Base-by-base conservation (phyloP, 495 filamentous ascomycete species). In the Penicillium argentinense region DNA sequence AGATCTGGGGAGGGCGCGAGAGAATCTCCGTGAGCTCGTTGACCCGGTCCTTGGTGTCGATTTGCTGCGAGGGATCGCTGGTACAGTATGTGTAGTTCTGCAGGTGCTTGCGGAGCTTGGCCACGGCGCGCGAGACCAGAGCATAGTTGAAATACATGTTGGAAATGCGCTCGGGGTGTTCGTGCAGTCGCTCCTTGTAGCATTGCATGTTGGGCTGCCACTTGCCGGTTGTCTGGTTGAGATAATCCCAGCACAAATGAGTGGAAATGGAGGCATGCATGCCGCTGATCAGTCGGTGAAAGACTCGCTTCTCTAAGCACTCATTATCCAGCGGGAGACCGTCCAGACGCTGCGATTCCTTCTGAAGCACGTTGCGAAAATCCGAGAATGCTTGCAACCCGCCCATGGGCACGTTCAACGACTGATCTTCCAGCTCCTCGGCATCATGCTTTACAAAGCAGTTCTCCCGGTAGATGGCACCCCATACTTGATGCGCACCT, bases 61-160 rank as follows among this genome's bases (percentile, higher is more conserved):
- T 63, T 57, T 97, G 90, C 59, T 96, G 88, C 2, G 64, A 74
- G 0, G 81, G 76, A 52, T 98, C 93, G 49, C 90, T 90, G 32
- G 84, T 85, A 65, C 93, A 98, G 67, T 93, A 98, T 2, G 87
- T 95, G 72, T 97, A 98, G 53, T 75, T 63, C 34, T 86, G 69
- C 14, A 97, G 74, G 56, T 93, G 86, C 19, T 87, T 87, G 17
- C 83, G 87, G n/a, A 97, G 81, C 67, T 98, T 98, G 16, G 85
- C 84, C 42, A 96, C 77, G 14, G 93, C 93, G 51, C 93, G 89
- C 6, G 91, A 82, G 16, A 98, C 76, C 22, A 98, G 78, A 0
- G 93, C 93, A 63, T 96, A 98, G 77, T 98, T 96, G 75, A 98
- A 98, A 72, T 97, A 98, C 47, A 97, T 80, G 66, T 98, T 98